Evolutionary conservation across 2,329 filamentous ascomycete genomes (phyloP).

Genomic region (Raffaelea ambrosiae): DNA sequence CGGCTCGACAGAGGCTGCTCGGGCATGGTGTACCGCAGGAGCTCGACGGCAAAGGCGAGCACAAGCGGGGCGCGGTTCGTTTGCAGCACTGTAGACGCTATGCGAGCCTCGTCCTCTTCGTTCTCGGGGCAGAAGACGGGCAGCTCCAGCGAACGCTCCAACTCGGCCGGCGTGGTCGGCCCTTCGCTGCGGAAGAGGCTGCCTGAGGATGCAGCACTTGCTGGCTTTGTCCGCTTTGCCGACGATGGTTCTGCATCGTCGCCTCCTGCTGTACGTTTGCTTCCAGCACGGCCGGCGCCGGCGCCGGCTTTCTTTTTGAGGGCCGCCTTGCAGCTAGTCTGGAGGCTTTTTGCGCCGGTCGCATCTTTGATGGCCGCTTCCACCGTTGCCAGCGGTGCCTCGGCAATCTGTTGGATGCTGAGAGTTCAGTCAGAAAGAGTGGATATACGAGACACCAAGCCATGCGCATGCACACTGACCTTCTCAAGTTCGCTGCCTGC

Average conservation of each 20-base stretch:
- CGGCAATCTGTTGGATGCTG: constrained; percentile 48
- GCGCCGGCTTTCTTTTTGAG: constrained; percentile 27
- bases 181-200: constrained; percentile 20
- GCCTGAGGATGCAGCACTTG: constrained; percentile 6
- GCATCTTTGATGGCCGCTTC: constrained; percentile 37
- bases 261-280: constrained; percentile 21
- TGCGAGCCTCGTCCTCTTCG: constrained; percentile 38
- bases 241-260: constrained; percentile 1
- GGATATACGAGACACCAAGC: background rate
- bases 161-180: constrained; percentile 41
- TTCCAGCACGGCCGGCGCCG: too few relatives aligned
- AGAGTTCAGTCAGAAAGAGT: background rate
- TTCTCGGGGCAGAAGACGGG: constrained; percentile 34
- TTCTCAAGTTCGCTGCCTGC: constrained; percentile 44
- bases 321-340: constrained; percentile 45
- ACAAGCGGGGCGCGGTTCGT: constrained; percentile 75
- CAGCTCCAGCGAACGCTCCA: constrained; percentile 55
- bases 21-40: constrained; percentile 74
- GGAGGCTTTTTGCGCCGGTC: constrained; percentile 41
- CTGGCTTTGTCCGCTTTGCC: constrained; percentile 23
- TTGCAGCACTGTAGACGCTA: constrained; percentile 49
- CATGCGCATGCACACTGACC: constrained; percentile 33
- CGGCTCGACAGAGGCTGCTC: constrained; percentile 78
- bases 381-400: constrained; percentile 34
- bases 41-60: constrained; percentile 66